Evolutionary conservation across 345 rosid species (phyloP).

Genomic region (Trapa incisa): DNA sequence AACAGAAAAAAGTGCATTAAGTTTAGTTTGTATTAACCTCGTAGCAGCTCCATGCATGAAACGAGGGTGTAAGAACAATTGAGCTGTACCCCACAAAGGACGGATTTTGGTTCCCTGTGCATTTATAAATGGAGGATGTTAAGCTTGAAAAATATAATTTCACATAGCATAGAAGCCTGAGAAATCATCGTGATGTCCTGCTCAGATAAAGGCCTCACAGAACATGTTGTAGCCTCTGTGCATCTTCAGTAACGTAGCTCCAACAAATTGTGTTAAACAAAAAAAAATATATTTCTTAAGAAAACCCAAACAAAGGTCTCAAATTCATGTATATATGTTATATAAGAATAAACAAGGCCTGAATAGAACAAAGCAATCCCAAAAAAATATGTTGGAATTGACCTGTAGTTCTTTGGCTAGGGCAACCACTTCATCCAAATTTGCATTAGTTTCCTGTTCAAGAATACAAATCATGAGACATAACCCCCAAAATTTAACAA

Average conservation of each 20-base stretch:
- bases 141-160: not conserved
- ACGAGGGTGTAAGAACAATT: conserved; percentile 86
- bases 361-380: not conserved
- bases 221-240: not conserved
- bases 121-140: not conserved
- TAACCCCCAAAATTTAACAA: not conserved
- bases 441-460: conserved; percentile 65
- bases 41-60: conserved; percentile 99
- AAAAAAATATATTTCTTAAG: not conserved
- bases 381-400: not conserved
- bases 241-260: not conserved
- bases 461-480: not conserved
- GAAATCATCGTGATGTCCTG: not conserved
- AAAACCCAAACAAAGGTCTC: not conserved
- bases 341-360: not conserved
- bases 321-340: not conserved
- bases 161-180: not conserved
- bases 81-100: conserved; percentile 97
- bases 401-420: conserved; percentile 91
- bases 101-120: conserved; percentile 56
- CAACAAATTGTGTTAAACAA: not conserved
- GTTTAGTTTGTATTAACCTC: conserved; percentile 26
- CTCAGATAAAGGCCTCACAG: too few relatives aligned
- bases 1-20: too few relatives aligned
- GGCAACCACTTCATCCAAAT: conserved; percentile 85